These are phyloP conservation scores for Coniochaeta hoffmannii DNA, from an alignment of 2,329 filamentous ascomycete species.

Conservation along the genomic window DNA sequence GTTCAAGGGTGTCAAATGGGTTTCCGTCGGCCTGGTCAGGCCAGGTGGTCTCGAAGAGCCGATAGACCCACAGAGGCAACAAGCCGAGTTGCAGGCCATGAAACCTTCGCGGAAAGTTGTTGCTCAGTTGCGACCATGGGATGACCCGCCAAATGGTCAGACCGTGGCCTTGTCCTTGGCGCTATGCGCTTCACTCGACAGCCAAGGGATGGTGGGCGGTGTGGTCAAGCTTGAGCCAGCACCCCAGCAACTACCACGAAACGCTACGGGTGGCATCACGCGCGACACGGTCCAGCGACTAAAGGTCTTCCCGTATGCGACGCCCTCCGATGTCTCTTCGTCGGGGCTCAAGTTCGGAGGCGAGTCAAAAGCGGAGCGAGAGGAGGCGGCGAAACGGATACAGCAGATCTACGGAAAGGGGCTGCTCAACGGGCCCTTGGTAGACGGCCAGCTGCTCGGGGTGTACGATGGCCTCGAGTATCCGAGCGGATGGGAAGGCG, in stretches of 20 bases:
- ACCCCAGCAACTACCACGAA: conserved; percentile 60
- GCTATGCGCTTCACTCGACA: conserved; percentile 67
- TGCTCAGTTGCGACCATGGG: conserved; percentile 70
- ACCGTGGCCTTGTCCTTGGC: conserved; percentile 72
- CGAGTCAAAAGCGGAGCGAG: conserved; percentile 74
- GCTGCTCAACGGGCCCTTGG: conserved; percentile 75
- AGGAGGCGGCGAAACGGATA: conserved; percentile 67
- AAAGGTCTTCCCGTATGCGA: conserved; percentile 74
- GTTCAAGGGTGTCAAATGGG: conserved; percentile 70
- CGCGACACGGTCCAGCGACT: conserved; percentile 42
- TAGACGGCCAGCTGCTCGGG: conserved; percentile 75
- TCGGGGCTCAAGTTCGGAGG: conserved; percentile 79
- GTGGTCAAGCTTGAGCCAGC: conserved; percentile 84
- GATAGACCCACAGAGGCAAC: conserved; percentile 59
- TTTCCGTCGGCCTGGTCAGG: conserved; percentile 76
- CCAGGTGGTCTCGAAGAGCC: conserved; percentile 69
- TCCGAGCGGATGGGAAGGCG: conserved; percentile 69
- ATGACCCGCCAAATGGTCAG: conserved; percentile 76
- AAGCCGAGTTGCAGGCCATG: conserved; percentile 40
- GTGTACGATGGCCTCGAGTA: conserved; percentile 44
- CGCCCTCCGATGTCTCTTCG: conserved; percentile 43
- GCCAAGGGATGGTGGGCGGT: conserved; percentile 70
- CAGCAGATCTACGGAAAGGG: conserved; percentile 63
- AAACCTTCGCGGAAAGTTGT: conserved; percentile 63
- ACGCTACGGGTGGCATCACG: conserved; percentile 30